phyloP scores from a whole-genome alignment of 2,329 filamentous ascomycete genomes.

The Phialocephala sp. region DNA sequence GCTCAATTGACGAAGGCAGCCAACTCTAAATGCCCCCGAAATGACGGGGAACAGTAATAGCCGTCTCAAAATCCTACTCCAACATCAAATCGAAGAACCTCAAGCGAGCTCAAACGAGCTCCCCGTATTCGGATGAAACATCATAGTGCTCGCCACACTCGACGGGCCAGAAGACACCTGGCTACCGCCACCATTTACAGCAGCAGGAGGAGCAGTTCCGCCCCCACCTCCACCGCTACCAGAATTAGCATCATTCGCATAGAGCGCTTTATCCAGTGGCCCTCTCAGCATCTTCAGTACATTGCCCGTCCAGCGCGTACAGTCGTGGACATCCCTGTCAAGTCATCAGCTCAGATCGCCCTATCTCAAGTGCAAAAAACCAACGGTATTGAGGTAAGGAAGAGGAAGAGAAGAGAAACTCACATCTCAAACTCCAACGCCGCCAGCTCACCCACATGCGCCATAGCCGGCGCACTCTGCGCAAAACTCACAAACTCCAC shows the following conservation, averaged over 20 bases:
- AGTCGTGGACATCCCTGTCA: constrained; percentile 31
- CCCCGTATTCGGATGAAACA: background rate
- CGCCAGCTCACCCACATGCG: constrained; percentile 22
- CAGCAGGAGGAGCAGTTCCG: background rate
- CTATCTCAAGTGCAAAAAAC: too few relatives aligned
- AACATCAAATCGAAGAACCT: background rate
- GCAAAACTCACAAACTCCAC: constrained; percentile 33
- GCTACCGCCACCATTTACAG: background rate
- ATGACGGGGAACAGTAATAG: too few relatives aligned
- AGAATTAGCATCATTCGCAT: background rate
- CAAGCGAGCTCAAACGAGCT: constrained; percentile 4
- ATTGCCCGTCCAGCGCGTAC: constrained; percentile 31
- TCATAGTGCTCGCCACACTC: constrained; percentile 3
- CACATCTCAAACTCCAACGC: constrained; percentile 26
- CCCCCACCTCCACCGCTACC: background rate
- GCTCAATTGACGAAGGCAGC: too few relatives aligned
- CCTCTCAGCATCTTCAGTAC: constrained; percentile 36
- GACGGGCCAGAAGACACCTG: background rate
- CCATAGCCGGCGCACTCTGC: constrained; percentile 16
- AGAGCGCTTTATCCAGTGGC: constrained; percentile 22
- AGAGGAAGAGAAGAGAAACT: constrained; percentile 15
- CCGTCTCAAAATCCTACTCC: too few relatives aligned
- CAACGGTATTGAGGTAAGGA: background rate
- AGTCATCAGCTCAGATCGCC: too few relatives aligned
- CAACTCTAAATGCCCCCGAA: too few relatives aligned